phyloP scores from a whole-genome alignment of 2,329 filamentous ascomycete genomes.

The Xylariaceae sp. region DNA sequence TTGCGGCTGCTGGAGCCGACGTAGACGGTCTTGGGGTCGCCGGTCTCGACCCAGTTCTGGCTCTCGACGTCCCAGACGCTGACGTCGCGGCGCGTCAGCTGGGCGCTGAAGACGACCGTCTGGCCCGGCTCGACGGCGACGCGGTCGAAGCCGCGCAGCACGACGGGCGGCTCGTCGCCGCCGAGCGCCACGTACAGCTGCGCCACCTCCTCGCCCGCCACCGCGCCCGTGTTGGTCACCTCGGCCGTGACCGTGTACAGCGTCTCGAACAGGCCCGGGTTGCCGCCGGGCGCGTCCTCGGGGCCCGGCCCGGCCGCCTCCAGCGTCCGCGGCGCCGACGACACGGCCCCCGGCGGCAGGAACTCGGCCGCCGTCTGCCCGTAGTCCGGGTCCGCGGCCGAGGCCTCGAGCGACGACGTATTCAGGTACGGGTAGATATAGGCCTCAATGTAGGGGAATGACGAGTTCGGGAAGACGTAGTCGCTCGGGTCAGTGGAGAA shows the following conservation, averaged over 20 bases:
- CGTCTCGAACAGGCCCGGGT: constrained; percentile 58
- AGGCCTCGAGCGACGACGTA: constrained; percentile 45
- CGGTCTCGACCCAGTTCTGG: constrained; percentile 77
- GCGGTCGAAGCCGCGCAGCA: constrained; percentile 76
- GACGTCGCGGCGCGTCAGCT: constrained; percentile 71
- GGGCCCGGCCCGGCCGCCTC: constrained; percentile 31
- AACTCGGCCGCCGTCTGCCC: constrained; percentile 50
- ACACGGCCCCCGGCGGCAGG: constrained; percentile 50
- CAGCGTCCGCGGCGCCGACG: constrained; percentile 50
- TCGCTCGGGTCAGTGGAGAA: constrained; percentile 54
- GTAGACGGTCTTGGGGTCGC: constrained; percentile 43
- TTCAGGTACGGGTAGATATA: constrained; percentile 70
- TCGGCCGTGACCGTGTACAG: constrained; percentile 60
- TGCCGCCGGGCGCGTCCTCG: constrained; percentile 52
- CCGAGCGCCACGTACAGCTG: constrained; percentile 79
- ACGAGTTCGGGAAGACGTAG: constrained; percentile 58
- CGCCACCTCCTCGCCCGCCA: constrained; percentile 61
- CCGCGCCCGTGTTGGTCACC: constrained; percentile 62
- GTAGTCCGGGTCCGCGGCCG: constrained; percentile 54
- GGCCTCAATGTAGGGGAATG: constrained; percentile 41
- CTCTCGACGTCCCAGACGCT: constrained; percentile 73
- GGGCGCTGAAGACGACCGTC: constrained; percentile 56
- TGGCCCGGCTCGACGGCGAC: constrained; percentile 64
- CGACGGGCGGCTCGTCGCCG: constrained; percentile 59
- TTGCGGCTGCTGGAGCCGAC: constrained; percentile 50